phyloP scores from a whole-genome alignment of 83 land plant species.

The Isoetes engelmannii region DNA sequence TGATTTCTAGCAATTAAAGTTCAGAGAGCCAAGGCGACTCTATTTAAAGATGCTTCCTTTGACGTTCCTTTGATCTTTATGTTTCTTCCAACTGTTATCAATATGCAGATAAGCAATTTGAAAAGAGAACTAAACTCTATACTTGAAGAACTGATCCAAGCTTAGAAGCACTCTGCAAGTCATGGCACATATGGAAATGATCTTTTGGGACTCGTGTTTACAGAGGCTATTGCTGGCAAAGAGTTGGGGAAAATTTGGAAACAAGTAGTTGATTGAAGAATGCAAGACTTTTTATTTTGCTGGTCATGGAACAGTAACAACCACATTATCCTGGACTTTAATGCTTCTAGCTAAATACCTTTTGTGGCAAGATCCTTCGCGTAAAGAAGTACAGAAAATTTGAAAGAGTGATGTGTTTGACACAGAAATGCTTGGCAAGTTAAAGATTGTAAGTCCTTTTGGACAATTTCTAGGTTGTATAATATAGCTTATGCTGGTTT shows the following conservation, averaged over 20 bases:
- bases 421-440: conserved; percentile 51
- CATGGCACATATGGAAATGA: conserved; percentile 57
- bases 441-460: conserved; percentile 44
- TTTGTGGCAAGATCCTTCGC: conserved; percentile 50
- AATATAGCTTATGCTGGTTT: no score
- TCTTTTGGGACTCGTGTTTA: conserved; percentile 55
- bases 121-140: conserved; percentile 51
- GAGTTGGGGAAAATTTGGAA: no score
- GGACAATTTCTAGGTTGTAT: no score
- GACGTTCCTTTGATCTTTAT: conserved; percentile 14
- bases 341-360: conserved; percentile 49
- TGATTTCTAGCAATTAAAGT: no score
- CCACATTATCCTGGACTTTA: conserved; percentile 55
- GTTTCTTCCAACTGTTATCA: conserved; percentile 60
- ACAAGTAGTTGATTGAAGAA: conserved; percentile 49
- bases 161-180: conserved; percentile 40
- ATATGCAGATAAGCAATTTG: conserved; percentile 49
- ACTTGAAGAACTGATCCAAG: conserved; percentile 57
- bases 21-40: no score
- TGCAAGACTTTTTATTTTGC: conserved; percentile 78
- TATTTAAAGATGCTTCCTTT: no score
- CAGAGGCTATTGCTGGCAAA: conserved; percentile 27
- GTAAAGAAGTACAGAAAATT: conserved; percentile 44
- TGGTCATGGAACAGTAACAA: conserved; percentile 62
- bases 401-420: conserved; percentile 28